Conservation (phyloP, 306 rosid species). For the Castanopsis chinensis region DNA sequence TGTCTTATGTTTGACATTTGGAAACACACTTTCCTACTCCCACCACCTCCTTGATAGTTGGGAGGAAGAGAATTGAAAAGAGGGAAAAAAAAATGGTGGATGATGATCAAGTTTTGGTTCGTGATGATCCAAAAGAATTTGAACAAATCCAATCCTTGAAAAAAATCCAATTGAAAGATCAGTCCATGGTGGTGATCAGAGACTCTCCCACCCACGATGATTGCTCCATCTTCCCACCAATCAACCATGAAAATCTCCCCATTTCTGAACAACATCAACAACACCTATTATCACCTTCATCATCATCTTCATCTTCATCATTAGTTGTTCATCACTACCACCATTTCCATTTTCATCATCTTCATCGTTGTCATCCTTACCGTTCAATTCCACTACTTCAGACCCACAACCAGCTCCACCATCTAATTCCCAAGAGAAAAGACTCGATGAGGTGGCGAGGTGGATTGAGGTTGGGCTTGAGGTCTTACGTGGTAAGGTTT, state of each 20-base stretch:
- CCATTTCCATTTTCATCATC: conserved; percentile 1
- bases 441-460: background rate
- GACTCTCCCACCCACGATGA: conserved; percentile 24
- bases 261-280: background rate
- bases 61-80: too few relatives aligned
- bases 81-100: background rate
- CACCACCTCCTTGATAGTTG: background rate
- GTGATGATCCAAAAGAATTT: background rate
- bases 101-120: background rate
- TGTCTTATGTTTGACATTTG: background rate
- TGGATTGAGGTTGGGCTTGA: background rate
- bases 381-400: background rate
- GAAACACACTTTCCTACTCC: background rate
- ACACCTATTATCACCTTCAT: background rate
- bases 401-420: background rate
- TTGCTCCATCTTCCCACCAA: conserved; percentile 46
- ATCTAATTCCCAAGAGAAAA: background rate
- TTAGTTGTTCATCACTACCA: conserved; percentile 4
- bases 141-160: background rate
- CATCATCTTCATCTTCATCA: conserved; percentile 18
- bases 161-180: conserved; percentile 11
- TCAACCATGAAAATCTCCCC: conserved; percentile 46
- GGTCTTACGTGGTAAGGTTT: background rate
- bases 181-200: conserved; percentile 42
- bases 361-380: background rate